Percentiles rank a stretch among this genome's conserved stretches.
These are phyloP conservation scores for Allium cepa DNA, from an alignment of 106 monocot genomes.

Conservation along the genomic window DNA sequence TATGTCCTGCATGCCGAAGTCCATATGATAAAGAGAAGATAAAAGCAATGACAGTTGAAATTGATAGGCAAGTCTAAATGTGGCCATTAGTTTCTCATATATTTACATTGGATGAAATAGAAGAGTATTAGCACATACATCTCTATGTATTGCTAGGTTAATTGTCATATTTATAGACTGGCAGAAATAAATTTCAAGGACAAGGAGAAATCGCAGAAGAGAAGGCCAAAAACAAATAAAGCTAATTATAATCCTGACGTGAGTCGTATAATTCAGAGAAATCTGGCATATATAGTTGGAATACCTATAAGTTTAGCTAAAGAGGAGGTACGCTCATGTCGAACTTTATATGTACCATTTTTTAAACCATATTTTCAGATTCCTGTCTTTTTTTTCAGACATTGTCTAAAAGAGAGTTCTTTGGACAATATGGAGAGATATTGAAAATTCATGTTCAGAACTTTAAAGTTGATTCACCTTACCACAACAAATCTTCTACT, in stretches of 20 bases:
- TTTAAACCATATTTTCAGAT: constrained; percentile 1
- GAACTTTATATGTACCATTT: neutral
- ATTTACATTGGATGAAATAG: neutral
- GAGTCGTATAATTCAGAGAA: constrained; percentile 26
- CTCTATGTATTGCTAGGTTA: neutral
- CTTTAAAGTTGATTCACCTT: constrained; percentile 5
- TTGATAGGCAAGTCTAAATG: constrained; percentile 21
- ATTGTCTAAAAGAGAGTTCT: constrained; percentile 30
- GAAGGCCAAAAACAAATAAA: constrained; percentile 7
- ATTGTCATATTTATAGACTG: constrained; percentile 8
- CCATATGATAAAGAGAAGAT: constrained; percentile 45
- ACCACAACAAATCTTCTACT: neutral
- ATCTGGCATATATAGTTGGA: constrained; percentile 35
- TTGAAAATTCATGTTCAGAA: constrained; percentile 18
- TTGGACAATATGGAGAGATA: constrained; percentile 53
- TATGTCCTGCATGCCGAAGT: constrained; percentile 44
- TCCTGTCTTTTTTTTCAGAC: constrained; percentile 17
- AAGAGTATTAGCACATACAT: neutral
- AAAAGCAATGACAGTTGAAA: constrained; percentile 19
- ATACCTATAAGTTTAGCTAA: constrained; percentile 31
- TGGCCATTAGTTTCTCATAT: neutral
- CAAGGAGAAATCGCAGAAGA: constrained; percentile 25
- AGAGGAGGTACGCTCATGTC: constrained; percentile 23
- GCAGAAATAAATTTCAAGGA: constrained; percentile 19
- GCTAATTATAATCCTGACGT: constrained; percentile 6